Evolutionary conservation across 345 rosid genomes (phyloP), one percentile per base, ranked within the genome.

Genomic region (Eucalyptus leucophloia): DNA sequence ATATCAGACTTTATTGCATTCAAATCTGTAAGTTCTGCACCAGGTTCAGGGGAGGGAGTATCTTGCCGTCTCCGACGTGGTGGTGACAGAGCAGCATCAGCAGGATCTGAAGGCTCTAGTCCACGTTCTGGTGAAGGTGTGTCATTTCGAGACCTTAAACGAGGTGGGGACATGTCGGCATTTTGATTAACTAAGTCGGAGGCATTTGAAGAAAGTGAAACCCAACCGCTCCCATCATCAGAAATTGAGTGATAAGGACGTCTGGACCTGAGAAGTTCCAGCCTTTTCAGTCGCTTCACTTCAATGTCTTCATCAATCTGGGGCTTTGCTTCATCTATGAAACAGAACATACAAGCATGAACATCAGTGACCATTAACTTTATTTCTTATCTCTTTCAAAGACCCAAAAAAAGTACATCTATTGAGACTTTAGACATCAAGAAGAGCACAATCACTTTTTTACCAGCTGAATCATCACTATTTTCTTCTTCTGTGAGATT

Each of bases 161-260:
- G 93, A 24, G 96, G 97, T 24, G 99, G 97, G 49, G 97, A 97
- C 81, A 92, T 91, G 92, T 95, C 96, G 88, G 96, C 91, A 87
- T 60, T 86, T 49, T 86, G 82, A 87, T 90, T 86, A 49, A 40
- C 81, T 1, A 37, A 34, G 87, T 90, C 69, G 4, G 89, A 87
- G 37, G 4, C 88, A n/a, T 90, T 87, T 87, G 92, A 72, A 91
- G 99, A 90, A 47, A 98, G 91, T 12, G 96, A 89, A 88, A 96
- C 94, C 99, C 99, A 97, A 17, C 99, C 99, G 62, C 99, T 98
- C 30, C 99, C 99, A 93, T 98, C 99, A 92, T 98, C 99, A 32
- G 99, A 96, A 60, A 97, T 94, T 83, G 95, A 92, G 91, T 95
- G 92, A 60, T 91, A 92, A 37, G 95, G 91, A 77, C 98, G 95